Base-by-base conservation (phyloP, 1,284 basidiomycete genomes). In the Microbotryum saponariae region DNA sequence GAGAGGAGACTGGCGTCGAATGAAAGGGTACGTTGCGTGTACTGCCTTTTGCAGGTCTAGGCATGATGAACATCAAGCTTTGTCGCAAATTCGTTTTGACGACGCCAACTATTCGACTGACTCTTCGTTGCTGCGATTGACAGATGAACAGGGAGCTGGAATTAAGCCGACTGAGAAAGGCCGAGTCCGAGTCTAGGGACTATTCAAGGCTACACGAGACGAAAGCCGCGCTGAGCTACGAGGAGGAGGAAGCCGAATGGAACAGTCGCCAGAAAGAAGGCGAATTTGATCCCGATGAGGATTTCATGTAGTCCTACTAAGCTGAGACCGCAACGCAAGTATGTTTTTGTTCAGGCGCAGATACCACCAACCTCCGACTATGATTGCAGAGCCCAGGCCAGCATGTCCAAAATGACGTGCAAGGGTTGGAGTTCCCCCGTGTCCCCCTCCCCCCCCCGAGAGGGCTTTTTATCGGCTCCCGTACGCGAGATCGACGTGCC, bases 1-100 rank as follows among this genome's bases (percentile, higher is more conserved):
- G 89, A 96, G 79, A 97, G 93, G 16, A 97, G 93, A 73, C 77
- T 83, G 48, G 73, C 69, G 53, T 59, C 64, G 0, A 57, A 64
- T 29, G 51, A 53, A 33, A 12, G 51, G 20, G 51, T 53, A 23
- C 25, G 51, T 23, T 42, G 27, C 14, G 29, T 29, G 42, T 31
- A n/a, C 23, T 18, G 20, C 25, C 27, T 18, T 12, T 42, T 42
- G 16, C 12, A 4, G 16, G 37, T 42, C 12, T 42, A 18, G 12
- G 12, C 37, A 42, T 42, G 33, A 27, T 21, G 21, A 33, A 18
- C 33, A 42, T 14, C 29, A n/a, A 29, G 54, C 31, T n/a, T 56
- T 23, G 31, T 53, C 49, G 33, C 16, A 29, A 48, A 60, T 50
- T 60, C 50, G 89, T 89, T 75, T 81, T 80, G 47, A 81, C 84